Evolutionary conservation across 2,329 filamentous ascomycete genomes (phyloP).

Genomic region (Sporothrix dimorphospora): DNA sequence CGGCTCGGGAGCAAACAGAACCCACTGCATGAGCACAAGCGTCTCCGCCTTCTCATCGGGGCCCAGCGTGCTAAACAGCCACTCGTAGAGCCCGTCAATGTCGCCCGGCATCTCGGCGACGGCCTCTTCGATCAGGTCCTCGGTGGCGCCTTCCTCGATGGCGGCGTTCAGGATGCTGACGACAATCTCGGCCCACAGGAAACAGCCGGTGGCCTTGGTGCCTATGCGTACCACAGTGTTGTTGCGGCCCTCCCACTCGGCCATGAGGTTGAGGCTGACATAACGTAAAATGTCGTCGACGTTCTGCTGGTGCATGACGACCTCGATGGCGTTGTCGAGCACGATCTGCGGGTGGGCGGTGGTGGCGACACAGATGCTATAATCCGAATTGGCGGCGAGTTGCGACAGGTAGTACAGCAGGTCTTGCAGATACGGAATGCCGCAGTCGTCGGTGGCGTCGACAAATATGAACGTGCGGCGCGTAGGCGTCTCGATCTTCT

Average conservation of each 20-base stretch:
- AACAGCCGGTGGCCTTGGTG: slow-evolving; percentile 39
- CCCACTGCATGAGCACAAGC: slow-evolving; percentile 43
- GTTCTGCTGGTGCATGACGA: slow-evolving; percentile 41
- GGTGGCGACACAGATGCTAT: slow-evolving; percentile 42
- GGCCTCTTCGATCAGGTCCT: slow-evolving; percentile 42
- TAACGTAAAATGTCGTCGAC: slow-evolving; percentile 41
- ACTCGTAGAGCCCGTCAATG: slow-evolving; percentile 42
- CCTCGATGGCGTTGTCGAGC: slow-evolving; percentile 36
- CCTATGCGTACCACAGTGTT: slow-evolving; percentile 38
- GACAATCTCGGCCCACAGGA: slow-evolving; percentile 44
- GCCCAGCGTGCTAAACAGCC: slow-evolving; percentile 42
- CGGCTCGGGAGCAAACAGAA: slow-evolving; percentile 41
- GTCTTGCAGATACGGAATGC: slow-evolving; percentile 37
- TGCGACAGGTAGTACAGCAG: slow-evolving; percentile 38
- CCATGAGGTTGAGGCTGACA: slow-evolving; percentile 40
- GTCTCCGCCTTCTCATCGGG: slow-evolving; percentile 39
- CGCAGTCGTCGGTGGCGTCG: slow-evolving; percentile 39
- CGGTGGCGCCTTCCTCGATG: slow-evolving; percentile 41
- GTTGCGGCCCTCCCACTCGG: slow-evolving; percentile 41
- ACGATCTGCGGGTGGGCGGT: slow-evolving; percentile 35
- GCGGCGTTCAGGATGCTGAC: slow-evolving; percentile 45
- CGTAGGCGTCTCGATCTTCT: slow-evolving; percentile 36
- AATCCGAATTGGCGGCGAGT: slow-evolving; percentile 40
- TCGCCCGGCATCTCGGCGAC: slow-evolving; percentile 40
- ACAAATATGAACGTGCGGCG: slow-evolving; percentile 42